Evolutionary conservation across 225 moss, liverwort and hornwort species (phyloP).

Genomic region (Straminergon stramineum): DNA sequence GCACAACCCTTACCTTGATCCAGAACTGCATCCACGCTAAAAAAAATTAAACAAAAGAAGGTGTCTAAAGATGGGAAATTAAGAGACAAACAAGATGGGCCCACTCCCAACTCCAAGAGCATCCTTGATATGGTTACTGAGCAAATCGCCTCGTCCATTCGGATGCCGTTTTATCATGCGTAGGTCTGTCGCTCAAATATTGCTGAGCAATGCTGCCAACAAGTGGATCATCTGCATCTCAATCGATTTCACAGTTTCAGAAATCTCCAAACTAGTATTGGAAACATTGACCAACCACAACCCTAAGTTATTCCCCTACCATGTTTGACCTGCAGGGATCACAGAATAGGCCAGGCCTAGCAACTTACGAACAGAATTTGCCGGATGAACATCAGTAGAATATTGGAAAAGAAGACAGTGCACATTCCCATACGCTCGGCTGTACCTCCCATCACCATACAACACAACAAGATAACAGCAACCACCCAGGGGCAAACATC

Average conservation of each 20-base stretch:
- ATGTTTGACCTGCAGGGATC: not conserved
- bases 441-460: not conserved
- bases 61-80: not conserved
- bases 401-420: not conserved
- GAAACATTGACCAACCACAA: not conserved
- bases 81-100: conserved; percentile 4
- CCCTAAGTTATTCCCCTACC: not conserved
- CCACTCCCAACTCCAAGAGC: conserved; percentile 11
- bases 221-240: conserved; percentile 83
- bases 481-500: not conserved
- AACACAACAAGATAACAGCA: not conserved
- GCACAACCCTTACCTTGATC: conserved; percentile 5
- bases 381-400: not conserved
- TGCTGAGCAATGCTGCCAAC: conserved; percentile 99
- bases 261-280: not conserved
- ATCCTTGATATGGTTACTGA: conserved; percentile 37
- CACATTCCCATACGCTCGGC: not conserved
- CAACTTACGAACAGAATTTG: not conserved
- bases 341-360: not conserved
- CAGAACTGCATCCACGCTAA: conserved; percentile 9
- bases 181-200: conserved; percentile 80
- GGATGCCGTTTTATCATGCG: conserved; percentile 92
- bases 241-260: not conserved
- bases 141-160: conserved; percentile 99
- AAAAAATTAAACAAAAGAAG: not conserved